These are phyloP conservation scores for Eremothecium sinecaudum DNA, from an alignment of 1,139 yeast genomes.

Conservation along the genomic window DNA sequence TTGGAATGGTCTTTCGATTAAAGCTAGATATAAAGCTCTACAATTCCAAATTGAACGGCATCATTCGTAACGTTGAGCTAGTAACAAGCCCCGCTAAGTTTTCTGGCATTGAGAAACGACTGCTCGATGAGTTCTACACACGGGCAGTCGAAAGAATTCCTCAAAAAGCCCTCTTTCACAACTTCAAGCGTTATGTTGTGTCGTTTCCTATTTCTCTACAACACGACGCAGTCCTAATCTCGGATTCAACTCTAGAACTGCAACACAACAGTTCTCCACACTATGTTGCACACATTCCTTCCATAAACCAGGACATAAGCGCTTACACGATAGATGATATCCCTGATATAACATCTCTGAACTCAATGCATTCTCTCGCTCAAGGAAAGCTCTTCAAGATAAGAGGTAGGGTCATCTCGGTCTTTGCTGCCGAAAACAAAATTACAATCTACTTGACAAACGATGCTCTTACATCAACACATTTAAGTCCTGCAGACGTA, in stretches of 20 bases:
- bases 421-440: neutral
- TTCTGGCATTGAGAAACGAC: constrained; percentile 4
- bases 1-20: constrained; percentile 23
- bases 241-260: neutral
- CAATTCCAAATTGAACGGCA: constrained; percentile 20
- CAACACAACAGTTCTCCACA: neutral
- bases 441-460: constrained; percentile 11
- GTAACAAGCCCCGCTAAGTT: constrained; percentile 7
- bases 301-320: constrained; percentile 1
- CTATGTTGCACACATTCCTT: neutral
- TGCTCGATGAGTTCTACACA: constrained; percentile 6
- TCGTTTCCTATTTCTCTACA: neutral
- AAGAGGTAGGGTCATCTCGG: constrained; percentile 7
- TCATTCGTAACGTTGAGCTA: constrained; percentile 17
- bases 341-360: constrained; percentile 5
- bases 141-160: constrained; percentile 8
- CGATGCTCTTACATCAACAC: constrained; percentile 10
- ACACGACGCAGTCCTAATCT: neutral
- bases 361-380: neutral
- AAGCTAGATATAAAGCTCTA: constrained; percentile 17
- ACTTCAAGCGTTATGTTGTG: constrained; percentile 2
- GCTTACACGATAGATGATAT: neutral
- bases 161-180: constrained; percentile 2
- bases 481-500: constrained; percentile 14
- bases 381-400: constrained; percentile 2